Evolutionary conservation across 2,329 filamentous ascomycete species (phyloP), one percentile per base, ranked within the genome.

Genomic region (Pseudocercospora crystallina): DNA sequence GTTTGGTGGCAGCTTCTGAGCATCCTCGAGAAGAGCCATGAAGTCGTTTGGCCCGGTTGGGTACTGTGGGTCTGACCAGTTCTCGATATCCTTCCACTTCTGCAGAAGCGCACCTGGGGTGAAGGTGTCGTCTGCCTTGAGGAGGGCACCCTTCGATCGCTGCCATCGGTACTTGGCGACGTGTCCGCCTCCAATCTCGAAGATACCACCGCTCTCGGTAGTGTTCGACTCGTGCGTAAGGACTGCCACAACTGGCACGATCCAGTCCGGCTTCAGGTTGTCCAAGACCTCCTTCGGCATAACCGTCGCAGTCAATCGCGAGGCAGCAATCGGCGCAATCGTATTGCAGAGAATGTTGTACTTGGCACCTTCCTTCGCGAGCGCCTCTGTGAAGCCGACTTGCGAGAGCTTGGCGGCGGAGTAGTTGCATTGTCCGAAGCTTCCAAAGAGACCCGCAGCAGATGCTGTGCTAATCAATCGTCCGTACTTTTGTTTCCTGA

Each of bases 401-500:
- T 95, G 85, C 59, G 89, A 88, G 59, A 97, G 81, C 79, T 97
- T 99, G 67, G 94, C 94, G 54, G 94, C 91, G 78, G 92, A 95
- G 76, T 99, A 99, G 76, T 96, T 97, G 71, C 85, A 83, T 77
- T 97, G 92, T 60, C 92, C 94, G 68, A 96, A 97, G 76, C 84
- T 94, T 66, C 94, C 94, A 71, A 95, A 97, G 47, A 99, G 80
- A 65, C 94, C 94, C 56, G 94, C 91, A 50, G 90, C 90, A n/a
- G 92, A 97, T 33, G 92, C 84, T 17, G 94, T 97, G 80, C 95
- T 97, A 76, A 99, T 96, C 61, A 99, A 80, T 65, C 94, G 84
- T 58, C 94, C 94, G 71, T 89, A 99, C 83, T 96, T 97, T 76
- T 99, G 94, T 78, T 97, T 97, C 68, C 92, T 83, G 82, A 99